phyloP scores from a whole-genome alignment of 1,284 basidiomycete genomes.

The Moesziomyces sp. region DNA sequence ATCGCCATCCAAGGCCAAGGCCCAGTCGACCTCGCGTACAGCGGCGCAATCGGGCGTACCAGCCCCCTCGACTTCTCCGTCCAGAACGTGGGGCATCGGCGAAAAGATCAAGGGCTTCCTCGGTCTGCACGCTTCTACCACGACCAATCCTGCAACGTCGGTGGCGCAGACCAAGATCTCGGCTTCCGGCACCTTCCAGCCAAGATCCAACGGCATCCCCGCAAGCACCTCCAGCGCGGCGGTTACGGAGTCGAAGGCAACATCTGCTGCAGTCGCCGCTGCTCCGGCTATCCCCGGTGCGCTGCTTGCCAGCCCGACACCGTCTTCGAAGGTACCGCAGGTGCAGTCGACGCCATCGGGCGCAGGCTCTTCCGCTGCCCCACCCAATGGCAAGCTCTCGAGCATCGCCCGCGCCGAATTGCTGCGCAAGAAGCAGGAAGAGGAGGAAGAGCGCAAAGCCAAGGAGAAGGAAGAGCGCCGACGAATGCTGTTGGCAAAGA shows the following conservation, averaged over 20 bases:
- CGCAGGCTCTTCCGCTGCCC: constrained; percentile 13
- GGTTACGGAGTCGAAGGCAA: constrained; percentile 5
- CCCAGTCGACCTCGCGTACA: constrained; percentile 15
- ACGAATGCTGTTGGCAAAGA: constrained; percentile 44
- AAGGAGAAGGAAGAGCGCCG: constrained; percentile 54
- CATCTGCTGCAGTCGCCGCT: constrained; percentile 7
- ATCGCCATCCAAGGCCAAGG: constrained; percentile 34
- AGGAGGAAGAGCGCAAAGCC: constrained; percentile 50
- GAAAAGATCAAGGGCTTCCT: constrained; percentile 57
- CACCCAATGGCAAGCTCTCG: constrained; percentile 38
- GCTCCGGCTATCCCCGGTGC: constrained; percentile 31
- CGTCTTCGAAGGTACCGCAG: constrained; percentile 20
- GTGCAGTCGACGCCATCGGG: constrained; percentile 30
- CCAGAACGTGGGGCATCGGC: constrained; percentile 46
- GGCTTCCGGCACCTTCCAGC: constrained; percentile 33
- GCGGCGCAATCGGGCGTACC: constrained; percentile 21
- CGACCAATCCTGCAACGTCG: constrained; percentile 20
- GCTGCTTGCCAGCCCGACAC: constrained; percentile 33
- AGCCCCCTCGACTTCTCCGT: constrained; percentile 34
- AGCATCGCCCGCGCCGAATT: constrained; percentile 50
- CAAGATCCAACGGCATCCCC: constrained; percentile 21
- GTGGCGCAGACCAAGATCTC: constrained; percentile 36
- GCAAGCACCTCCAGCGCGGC: constrained; percentile 1
- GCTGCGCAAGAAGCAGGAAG: constrained; percentile 50
- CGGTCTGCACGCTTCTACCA: constrained; percentile 45